Base-by-base conservation (phyloP, 192 early-diverging fungal species). In the Phlyctochytrium arcticum region DNA sequence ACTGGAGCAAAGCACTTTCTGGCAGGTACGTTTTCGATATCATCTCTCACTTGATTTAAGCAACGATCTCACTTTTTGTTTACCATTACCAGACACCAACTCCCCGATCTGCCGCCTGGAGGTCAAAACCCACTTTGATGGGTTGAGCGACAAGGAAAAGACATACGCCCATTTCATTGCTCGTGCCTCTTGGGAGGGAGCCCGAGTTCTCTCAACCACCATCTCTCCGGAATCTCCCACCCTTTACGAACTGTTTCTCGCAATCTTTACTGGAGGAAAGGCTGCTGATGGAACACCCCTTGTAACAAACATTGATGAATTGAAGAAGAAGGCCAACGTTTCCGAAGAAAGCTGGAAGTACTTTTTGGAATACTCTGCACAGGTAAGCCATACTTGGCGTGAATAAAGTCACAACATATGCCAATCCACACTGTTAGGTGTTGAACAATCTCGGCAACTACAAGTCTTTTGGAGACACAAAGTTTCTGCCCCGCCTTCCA, bases 401-500 rank as follows among this genome's bases (percentile, higher is more conserved):
- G n/a, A n/a, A n/a, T n/a, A n/a, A n/a, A n/a, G n/a, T n/a, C n/a
- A n/a, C 39, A 68, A 42, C 19, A 19, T 19, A 31, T 61, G 65
- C n/a, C 21, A 17, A 54, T 54, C 26, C 27, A 24, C n/a, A 12
- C 31, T 3, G 17, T n/a, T 32, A 36, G 55, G 57, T 68, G 0
- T 36, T 72, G 17, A 44, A 74, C 57, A 84, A 85, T 67, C 62
- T 75, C 17, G 67, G 76, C 44, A 86, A 86, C 65, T 85, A 85
- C 77, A 80, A 81, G 49, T 71, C 70, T 5, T 86, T 86, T 65
- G 85, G 84, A 27, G 83, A 86, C 69, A 80, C 75, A 36, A 86
- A 86, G 70, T 82, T 86, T 58, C 67, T 86, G 32, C 85, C 85
- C 27, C 71, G 83, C 2, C 35, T 79, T 4, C 34, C 67, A 4